Evolutionary conservation across 164 flowering plant species (phyloP), one percentile per base, ranked within the genome.

Genomic region (Warburgia ugandensis): DNA sequence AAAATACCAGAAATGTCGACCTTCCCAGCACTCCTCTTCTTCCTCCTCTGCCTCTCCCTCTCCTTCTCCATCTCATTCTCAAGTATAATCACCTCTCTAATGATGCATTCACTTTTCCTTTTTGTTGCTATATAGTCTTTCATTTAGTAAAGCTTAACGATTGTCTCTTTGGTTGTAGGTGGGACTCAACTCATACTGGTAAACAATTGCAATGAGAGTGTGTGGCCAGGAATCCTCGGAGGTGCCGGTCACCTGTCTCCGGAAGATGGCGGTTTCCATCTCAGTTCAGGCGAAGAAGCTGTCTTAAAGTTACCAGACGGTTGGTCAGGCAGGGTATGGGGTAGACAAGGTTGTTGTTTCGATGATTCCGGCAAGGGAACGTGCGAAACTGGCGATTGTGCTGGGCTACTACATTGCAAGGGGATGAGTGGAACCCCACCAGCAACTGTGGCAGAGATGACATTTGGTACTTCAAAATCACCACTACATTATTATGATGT

Each of bases 221-320:
- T 83, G 33, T 83, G 90, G 90, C 85, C 85, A 0, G 90, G 86
- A 14, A 69, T 87, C 1, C 86, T 79, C 0, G 96, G 90, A 14
- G 64, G 75, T 25, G 85, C 86, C 10, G 96, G 98, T 16, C 81
- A 83, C 4, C 40, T 61, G 0, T 59, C 76, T 7, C 91, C 73
- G 0, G 65, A 67, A 23, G 68, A 78, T 23, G 98, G 98, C 1
- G 96, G 98, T 39, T 83, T 92, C 66, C 83, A 60, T 27, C 79
- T 85, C 19, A 58, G 58, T 38, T 67, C 73, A 29, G 84, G 76
- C 0, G 71, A 75, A 29, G 64, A 72, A 45, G 63, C 50, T 11
- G 62, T 59, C 30, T 29, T 77, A 1, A 56, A 71, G 5, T 68
- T 71, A 2, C 80, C 76, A 0, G 68, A 70, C 0, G 52, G 44